These are phyloP conservation scores for Aspergillus sclerotiicarbonarius DNA, from an alignment of 495 filamentous ascomycete species.

Conservation along the genomic window DNA sequence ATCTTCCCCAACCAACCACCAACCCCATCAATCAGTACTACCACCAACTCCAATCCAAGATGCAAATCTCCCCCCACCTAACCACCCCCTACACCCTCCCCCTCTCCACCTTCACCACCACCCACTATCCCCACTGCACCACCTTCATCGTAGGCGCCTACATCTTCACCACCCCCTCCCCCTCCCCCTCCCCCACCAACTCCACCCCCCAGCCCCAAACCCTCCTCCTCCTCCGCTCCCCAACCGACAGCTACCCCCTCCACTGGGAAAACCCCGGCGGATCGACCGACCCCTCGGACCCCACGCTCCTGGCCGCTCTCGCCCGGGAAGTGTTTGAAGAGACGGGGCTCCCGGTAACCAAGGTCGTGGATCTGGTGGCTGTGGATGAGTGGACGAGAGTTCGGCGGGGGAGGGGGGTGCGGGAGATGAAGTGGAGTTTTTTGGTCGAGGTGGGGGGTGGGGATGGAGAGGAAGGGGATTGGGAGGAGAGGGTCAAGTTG, in stretches of 20 bases:
- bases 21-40: background rate
- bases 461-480: background rate
- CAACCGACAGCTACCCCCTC: slow-evolving; percentile 42
- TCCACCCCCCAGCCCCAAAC: slow-evolving; percentile 24
- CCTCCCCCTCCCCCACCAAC: background rate
- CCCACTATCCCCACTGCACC: background rate
- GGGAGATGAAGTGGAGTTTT: slow-evolving; percentile 36
- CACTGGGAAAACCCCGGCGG: slow-evolving; percentile 63
- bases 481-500: background rate
- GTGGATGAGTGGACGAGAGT: slow-evolving; percentile 31
- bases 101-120: background rate
- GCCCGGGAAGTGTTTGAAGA: slow-evolving; percentile 60
- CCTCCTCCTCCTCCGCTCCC: slow-evolving; percentile 54
- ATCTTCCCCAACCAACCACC: background rate
- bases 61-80: background rate
- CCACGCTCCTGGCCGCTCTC: slow-evolving; percentile 51
- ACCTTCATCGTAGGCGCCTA: background rate
- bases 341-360: slow-evolving; percentile 50
- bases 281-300: slow-evolving; percentile 34
- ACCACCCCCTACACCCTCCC: background rate
- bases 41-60: background rate
- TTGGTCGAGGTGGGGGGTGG: slow-evolving; percentile 32
- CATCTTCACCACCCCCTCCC: background rate
- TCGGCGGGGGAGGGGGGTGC: slow-evolving; percentile 13
- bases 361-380: slow-evolving; percentile 42